A percentile compares a stretch with the other conserved stretches of the same genome.
These are phyloP conservation scores for Calocybe indica DNA, from an alignment of 768 basidiomycete species.

Conservation along the genomic window DNA sequence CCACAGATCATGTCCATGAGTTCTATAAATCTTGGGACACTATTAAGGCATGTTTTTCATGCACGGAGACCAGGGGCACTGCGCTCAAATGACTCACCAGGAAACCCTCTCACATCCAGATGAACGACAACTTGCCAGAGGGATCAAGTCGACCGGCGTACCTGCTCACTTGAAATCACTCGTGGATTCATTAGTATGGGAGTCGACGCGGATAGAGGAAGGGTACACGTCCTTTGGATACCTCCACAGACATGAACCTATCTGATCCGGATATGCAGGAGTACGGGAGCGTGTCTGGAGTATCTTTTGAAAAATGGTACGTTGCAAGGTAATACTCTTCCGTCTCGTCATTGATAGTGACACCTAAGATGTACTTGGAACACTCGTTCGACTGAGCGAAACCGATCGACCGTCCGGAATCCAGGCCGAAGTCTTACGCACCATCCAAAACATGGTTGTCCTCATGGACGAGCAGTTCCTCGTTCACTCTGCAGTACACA, in stretches of 20 bases:
- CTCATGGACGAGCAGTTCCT: constrained; percentile 91
- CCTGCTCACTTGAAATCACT: constrained; percentile 71
- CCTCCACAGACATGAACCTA: constrained; percentile 1
- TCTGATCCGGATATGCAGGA: constrained; percentile 36
- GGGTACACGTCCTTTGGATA: constrained; percentile 50
- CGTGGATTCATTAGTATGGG: constrained; percentile 82
- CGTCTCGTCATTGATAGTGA: not conserved
- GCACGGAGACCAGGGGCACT: not conserved
- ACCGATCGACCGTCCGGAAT: constrained; percentile 84
- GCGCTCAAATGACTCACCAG: constrained; percentile 31
- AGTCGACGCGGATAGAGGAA: constrained; percentile 79
- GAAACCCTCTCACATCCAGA: constrained; percentile 83
- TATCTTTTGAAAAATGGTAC: constrained; percentile 85
- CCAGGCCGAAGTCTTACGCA: constrained; percentile 81
- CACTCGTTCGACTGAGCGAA: constrained; percentile 82
- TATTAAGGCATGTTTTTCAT: constrained; percentile 49
- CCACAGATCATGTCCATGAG: constrained; percentile 63
- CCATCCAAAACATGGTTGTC: constrained; percentile 88
- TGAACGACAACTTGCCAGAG: constrained; percentile 78
- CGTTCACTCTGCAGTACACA: constrained; percentile 86
- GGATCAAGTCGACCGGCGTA: constrained; percentile 78
- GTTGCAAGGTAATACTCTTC: constrained; percentile 7
- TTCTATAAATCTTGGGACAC: constrained; percentile 73
- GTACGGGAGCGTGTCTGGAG: constrained; percentile 85
- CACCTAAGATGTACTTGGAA: constrained; percentile 67